Conservation (phyloP, 208 protist genomes). For the Trypanosoma lewisi region DNA sequence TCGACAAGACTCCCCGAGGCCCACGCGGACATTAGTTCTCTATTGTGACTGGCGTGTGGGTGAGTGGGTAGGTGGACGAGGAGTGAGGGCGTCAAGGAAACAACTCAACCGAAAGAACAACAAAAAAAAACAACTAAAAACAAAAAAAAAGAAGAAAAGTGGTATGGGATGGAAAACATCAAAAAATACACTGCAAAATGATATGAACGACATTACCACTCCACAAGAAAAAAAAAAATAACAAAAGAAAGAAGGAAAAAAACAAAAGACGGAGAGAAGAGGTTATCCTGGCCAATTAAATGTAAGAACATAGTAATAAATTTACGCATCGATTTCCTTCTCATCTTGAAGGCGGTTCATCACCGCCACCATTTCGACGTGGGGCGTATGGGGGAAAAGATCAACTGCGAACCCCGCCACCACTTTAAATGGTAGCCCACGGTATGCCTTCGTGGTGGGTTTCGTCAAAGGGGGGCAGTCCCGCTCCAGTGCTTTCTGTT, state of each 20-base stretch:
- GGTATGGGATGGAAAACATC: no score
- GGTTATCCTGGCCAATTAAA: no score
- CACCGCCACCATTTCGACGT: slow-evolving; percentile 93
- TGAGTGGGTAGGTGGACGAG: no score
- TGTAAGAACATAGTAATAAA: slow-evolving; percentile 5
- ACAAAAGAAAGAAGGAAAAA: slow-evolving; percentile 3
- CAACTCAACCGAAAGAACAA: neutral
- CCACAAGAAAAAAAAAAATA: neutral
- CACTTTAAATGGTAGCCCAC: slow-evolving; percentile 81
- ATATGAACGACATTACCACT: no score
- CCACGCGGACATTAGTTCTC: slow-evolving; percentile 60
- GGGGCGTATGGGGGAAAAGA: slow-evolving; percentile 95
- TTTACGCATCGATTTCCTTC: neutral
- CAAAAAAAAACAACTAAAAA: neutral
- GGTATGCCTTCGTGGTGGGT: slow-evolving; percentile 71
- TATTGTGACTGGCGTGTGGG: slow-evolving; percentile 8
- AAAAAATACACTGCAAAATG: no score
- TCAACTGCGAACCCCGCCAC: slow-evolving; percentile 89
- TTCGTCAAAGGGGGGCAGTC: slow-evolving; percentile 86
- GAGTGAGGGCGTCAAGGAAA: neutral
- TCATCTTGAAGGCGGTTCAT: slow-evolving; percentile 50
- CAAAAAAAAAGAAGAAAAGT: neutral
- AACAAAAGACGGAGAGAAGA: slow-evolving; percentile 12
- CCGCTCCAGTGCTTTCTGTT: slow-evolving; percentile 87
- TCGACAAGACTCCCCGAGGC: slow-evolving; percentile 46